These are phyloP conservation scores for Lachnellula occidentalis DNA, from an alignment of 2,329 filamentous ascomycete genomes.

Conservation along the genomic window DNA sequence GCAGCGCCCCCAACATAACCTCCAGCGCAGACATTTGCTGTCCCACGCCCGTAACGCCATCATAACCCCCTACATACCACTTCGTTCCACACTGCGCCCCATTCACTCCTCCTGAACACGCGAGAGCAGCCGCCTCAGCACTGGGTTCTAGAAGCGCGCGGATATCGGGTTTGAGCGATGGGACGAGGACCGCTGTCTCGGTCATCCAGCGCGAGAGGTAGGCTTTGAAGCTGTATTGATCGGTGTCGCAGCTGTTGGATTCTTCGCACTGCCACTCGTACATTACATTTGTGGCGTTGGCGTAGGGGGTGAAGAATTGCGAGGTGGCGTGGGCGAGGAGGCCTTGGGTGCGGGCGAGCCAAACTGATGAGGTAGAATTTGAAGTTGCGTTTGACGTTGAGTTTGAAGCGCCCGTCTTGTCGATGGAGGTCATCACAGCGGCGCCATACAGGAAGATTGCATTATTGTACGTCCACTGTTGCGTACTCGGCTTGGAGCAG, in stretches of 20 bases:
- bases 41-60: conserved; percentile 43
- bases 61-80: conserved; percentile 44
- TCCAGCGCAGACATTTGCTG: conserved; percentile 56
- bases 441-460: conserved; percentile 59
- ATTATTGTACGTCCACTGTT: conserved; percentile 64
- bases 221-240: conserved; percentile 60
- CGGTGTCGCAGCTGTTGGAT: conserved; percentile 51
- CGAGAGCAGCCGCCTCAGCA: conserved; percentile 45
- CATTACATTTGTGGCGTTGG: conserved; percentile 34
- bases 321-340: conserved; percentile 31
- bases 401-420: conserved; percentile 2
- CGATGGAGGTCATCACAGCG: conserved; percentile 30
- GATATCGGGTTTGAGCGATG: conserved; percentile 46
- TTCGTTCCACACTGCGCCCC: conserved; percentile 58
- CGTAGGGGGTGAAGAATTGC: conserved; percentile 21
- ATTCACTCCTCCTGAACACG: conserved; percentile 57
- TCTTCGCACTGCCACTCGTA: conserved; percentile 60
- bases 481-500: conserved; percentile 51
- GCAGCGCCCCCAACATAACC: conserved; percentile 32
- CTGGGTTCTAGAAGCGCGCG: conserved; percentile 47
- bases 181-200: conserved; percentile 50
- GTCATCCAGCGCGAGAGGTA: conserved; percentile 58
- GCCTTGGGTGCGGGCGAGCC: conserved; percentile 30
- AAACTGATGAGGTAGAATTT: conserved; percentile 17
- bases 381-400: conserved; percentile 35